phyloP scores from a whole-genome alignment of 2,329 filamentous ascomycete species.

The Clathrospora elynae region DNA sequence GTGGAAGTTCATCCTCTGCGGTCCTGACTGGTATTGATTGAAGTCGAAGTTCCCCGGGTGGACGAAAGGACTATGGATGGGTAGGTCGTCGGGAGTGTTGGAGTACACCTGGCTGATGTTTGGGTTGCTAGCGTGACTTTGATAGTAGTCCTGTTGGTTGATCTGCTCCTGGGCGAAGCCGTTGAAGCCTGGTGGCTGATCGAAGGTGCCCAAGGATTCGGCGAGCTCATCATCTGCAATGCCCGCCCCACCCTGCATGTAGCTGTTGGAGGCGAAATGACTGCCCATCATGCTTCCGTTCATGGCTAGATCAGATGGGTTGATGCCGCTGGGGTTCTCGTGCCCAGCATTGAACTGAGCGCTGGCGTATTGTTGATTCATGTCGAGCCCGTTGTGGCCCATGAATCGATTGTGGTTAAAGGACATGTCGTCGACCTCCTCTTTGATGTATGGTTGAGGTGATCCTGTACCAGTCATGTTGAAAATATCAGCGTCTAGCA shows the following conservation, averaged over 20 bases:
- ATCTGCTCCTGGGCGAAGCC: constrained; percentile 63
- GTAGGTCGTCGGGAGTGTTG: constrained; percentile 87
- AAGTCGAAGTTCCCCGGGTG: constrained; percentile 72
- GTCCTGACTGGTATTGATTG: constrained; percentile 71
- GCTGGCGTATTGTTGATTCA: constrained; percentile 56
- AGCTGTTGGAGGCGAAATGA: constrained; percentile 68
- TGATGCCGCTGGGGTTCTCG: constrained; percentile 59
- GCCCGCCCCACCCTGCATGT: constrained; percentile 75
- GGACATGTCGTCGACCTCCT: constrained; percentile 67
- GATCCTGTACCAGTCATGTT: constrained; percentile 62
- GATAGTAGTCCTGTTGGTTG: constrained; percentile 62
- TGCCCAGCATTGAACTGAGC: constrained; percentile 55
- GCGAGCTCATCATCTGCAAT: constrained; percentile 89
- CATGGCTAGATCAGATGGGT: constrained; percentile 85
- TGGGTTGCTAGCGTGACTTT: constrained; percentile 54
- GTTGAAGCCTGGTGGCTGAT: constrained; percentile 47
- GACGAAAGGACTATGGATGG: constrained; percentile 88
- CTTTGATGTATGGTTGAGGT: constrained; percentile 68
- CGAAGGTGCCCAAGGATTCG: constrained; percentile 66
- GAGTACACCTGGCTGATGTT: constrained; percentile 79
- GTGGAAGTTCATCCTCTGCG: constrained; percentile 57
- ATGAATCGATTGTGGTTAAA: constrained; percentile 59
- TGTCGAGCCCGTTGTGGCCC: constrained; percentile 56
- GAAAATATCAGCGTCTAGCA: constrained; percentile 52
- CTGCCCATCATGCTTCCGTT: constrained; percentile 62